These are phyloP conservation scores for Nepenthes gracilis DNA, from an alignment of 148 eudicot species.

Conservation along the genomic window DNA sequence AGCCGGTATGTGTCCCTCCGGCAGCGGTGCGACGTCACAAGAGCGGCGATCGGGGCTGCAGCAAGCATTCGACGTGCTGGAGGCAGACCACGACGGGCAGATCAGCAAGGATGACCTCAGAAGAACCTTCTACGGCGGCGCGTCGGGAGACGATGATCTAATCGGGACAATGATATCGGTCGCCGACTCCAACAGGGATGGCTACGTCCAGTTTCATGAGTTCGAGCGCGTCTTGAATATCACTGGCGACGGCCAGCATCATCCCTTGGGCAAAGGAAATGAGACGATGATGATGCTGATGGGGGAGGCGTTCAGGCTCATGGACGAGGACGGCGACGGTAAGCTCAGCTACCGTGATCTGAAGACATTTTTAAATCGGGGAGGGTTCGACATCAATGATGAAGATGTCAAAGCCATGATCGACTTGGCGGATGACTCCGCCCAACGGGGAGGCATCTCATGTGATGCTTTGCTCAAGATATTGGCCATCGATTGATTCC, in stretches of 20 bases:
- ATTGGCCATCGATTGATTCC: slow-evolving; percentile 15
- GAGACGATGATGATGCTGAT: neutral
- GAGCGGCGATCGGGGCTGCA: slow-evolving; percentile 18
- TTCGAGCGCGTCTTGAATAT: slow-evolving; percentile 40
- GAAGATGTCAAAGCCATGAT: slow-evolving; percentile 82
- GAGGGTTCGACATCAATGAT: slow-evolving; percentile 46
- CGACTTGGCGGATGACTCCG: slow-evolving; percentile 50
- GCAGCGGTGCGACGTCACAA: slow-evolving; percentile 12
- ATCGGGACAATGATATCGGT: slow-evolving; percentile 60
- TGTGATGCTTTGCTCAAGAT: slow-evolving; percentile 45
- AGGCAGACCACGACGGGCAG: slow-evolving; percentile 62
- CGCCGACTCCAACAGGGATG: slow-evolving; percentile 64
- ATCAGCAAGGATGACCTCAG: slow-evolving; percentile 67
- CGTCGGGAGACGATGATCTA: slow-evolving; percentile 29
- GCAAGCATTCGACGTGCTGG: slow-evolving; percentile 62
- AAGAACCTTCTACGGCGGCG: slow-evolving; percentile 31
- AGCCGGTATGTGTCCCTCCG: slow-evolving; percentile 51
- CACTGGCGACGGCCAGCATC: neutral
- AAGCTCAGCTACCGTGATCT: slow-evolving; percentile 56
- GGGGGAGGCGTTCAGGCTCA: slow-evolving; percentile 56
- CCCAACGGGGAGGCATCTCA: slow-evolving; percentile 34
- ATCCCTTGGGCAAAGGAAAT: too few species aligned
- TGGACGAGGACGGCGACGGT: slow-evolving; percentile 87
- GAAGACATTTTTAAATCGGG: slow-evolving; percentile 28
- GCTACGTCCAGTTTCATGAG: slow-evolving; percentile 58